Base-by-base conservation (phyloP, 768 basidiomycete genomes). In the Lyophyllum decastes region DNA sequence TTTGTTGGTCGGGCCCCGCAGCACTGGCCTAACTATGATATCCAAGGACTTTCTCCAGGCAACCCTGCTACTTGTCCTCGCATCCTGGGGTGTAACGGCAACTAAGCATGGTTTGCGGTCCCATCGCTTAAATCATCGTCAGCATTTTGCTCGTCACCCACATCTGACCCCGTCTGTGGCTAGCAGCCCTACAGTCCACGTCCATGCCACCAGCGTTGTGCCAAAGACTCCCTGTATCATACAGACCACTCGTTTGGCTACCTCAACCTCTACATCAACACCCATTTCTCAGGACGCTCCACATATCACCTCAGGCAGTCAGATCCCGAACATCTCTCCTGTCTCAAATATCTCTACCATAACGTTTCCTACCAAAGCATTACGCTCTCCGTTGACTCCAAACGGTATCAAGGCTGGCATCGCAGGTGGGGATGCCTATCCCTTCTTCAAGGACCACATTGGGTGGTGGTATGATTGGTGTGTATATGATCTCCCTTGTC, bases 401-500 rank as follows among this genome's bases (percentile, higher is more conserved):
- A 79, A 78, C 58, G 73, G 70, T 45, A 77, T 69, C 63, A 81
- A 80, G 63, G 78, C 78, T 4, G 79, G 78, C 22, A 76, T 79
- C 24, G 77, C 79, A 30, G 78, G 77, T 17, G 79, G 78, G 0
- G 75, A 81, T 54, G 74, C 77, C 11, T 76, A 74, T 58, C 62
- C 69, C n/a, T 70, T 60, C 54, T 59, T 80, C 49, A 68, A 75
- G 50, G 66, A 72, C 61, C 75, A 78, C 63, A 76, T 81, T 40
- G 78, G 79, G 16, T 81, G 78, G 78, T 81, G 76, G 76, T 79
- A 79, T 54, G 79, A 81, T 61, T 81, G 79, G 78, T 77, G 48
- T 9, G 72, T 30, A 46, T n/a, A 5, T 5, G 30, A n/a, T 12
- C 8, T 33, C 19, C 19, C n/a, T 16, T 19, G 26, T 9, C 22